Evolutionary conservation across 768 basidiomycete genomes (phyloP), one percentile per base, ranked within the genome.

Genomic region (Hirschioporus abietinus): DNA sequence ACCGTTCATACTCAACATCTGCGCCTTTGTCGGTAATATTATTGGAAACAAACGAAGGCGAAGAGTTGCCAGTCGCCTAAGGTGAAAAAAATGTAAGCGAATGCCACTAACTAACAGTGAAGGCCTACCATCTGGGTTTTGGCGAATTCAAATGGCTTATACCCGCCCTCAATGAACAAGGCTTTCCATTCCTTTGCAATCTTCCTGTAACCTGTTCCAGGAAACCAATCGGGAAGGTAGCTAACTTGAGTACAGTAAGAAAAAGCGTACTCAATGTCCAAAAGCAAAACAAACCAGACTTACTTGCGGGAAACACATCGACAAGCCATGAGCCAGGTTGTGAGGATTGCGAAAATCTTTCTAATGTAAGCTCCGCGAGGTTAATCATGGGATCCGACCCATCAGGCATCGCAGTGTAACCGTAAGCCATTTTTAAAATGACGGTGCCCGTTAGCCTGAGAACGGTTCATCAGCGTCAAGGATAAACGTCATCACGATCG

Each of bases 131-230:
- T 79, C 60, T 82, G 76, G 35, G 76, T 74, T 69, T 82, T 83
- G 25, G 85, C 84, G 68, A 78, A 78, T 30, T 83, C 80, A 66
- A 80, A 86, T 0, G 85, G 85, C 24, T 81, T 72, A 66, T 82
- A 76, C 63, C 74, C 76, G 1, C 78, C 69, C n/a, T 65, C 65
- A 58, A 74, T 74, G 4, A 74, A 68, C 23, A 75, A 74, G 20
- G 63, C 62, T 9, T 70, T 63, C 76, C 77, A 75, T 18, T 59
- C 60, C 26, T 64, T 67, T 6, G 75, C 76, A 17, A 65, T 65
- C 8, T 64, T 60, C 52, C 74, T 71, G 69, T 78, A 78, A 3
- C 66, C 66, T 10, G 72, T 70, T 8, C 78, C 77, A 8, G 78
- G 78, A 35, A 77, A 68, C 81, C 81, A 82, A 0, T 69, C 66